A percentile compares a stretch with the other conserved stretches of the same genome.
These are phyloP conservation scores for Microbotryum saponariae DNA, from an alignment of 1,284 basidiomycete species.

Conservation along the genomic window DNA sequence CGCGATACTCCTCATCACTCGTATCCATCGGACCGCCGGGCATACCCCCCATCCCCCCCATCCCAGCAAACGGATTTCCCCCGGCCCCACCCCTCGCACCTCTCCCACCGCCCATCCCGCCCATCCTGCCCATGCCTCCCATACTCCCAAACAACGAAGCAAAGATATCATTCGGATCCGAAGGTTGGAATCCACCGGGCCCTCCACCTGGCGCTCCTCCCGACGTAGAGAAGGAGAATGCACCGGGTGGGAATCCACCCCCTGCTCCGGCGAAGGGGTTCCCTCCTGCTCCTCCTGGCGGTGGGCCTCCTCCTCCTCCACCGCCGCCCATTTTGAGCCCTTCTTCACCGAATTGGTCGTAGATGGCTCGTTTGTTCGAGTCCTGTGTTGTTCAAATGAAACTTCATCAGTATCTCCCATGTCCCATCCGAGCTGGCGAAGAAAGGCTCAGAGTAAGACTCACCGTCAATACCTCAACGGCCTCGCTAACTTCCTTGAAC, in stretches of 20 bases:
- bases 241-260: constrained; percentile 40
- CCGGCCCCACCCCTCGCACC: constrained; percentile 41
- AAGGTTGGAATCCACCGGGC: constrained; percentile 61
- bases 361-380: constrained; percentile 75
- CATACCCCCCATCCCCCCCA: constrained; percentile 18
- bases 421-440: no score
- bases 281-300: constrained; percentile 25
- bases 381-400: neutral
- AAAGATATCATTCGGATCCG: constrained; percentile 86
- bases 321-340: constrained; percentile 63
- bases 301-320: constrained; percentile 41
- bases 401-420: no score
- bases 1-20: constrained; percentile 1
- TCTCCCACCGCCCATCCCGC: constrained; percentile 41
- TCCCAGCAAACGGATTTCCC: constrained; percentile 40
- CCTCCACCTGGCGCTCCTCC: constrained; percentile 48
- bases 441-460: constrained; percentile 37
- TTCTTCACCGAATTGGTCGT: constrained; percentile 94
- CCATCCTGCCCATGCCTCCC: constrained; percentile 43
- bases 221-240: constrained; percentile 57
- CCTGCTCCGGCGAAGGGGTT: constrained; percentile 24
- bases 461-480: constrained; percentile 92
- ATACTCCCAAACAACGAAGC: constrained; percentile 54
- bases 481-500: constrained; percentile 92
- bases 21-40: no score